Base-by-base conservation (phyloP, 805 yeast genomes). In the Clavispora phyllophila region DNA sequence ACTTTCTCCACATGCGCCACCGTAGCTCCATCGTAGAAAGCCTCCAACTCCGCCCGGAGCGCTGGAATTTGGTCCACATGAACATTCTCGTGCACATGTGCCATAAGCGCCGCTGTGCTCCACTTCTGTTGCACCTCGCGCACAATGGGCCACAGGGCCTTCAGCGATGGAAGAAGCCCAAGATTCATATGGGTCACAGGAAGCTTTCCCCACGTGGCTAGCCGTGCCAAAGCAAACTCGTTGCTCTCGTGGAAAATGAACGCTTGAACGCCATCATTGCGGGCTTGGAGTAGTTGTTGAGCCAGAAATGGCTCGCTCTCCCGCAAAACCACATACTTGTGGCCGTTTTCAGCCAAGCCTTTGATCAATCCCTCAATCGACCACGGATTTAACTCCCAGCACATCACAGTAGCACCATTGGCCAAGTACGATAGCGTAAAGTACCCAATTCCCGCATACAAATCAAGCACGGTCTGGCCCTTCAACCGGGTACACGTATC, bases 361-460 rank as follows among this genome's bases (percentile, higher is more conserved):
- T 79, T 65, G 2, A 62, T 53, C 29, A 87, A 66, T 0, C 95
- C 96, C 50, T 81, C 79, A 4, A 84, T 73, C 36, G 91, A 84
- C 93, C 93, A 87, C 2, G 87, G 85, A 53, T 88, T 87, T 35
- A 87, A 60, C 47, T 87, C 96, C 87, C 95, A 87, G 55, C 95
- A 81, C 37, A 80, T 72, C 1, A 86, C 62, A 7, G 62, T 54
- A 2, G 88, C 87, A 1, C 73, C 72, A 23, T 70, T 65, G 37
- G 66, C 67, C 36, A 84, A 64, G 54, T 88, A 87, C 36, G 86
- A 72, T 20, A 88, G 63, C 6, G 89, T 76, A 58, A 87, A 87
- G 60, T 87, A 87, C 3, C 96, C 96, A 38, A 87, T 88, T 0
- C 96, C 96, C 24, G 85, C 81, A 58, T 87, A 87, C 34, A 88